Evolutionary conservation across 2,329 filamentous ascomycete species (phyloP), one percentile per base, ranked within the genome.

Genomic region (Colletotrichum sp.): DNA sequence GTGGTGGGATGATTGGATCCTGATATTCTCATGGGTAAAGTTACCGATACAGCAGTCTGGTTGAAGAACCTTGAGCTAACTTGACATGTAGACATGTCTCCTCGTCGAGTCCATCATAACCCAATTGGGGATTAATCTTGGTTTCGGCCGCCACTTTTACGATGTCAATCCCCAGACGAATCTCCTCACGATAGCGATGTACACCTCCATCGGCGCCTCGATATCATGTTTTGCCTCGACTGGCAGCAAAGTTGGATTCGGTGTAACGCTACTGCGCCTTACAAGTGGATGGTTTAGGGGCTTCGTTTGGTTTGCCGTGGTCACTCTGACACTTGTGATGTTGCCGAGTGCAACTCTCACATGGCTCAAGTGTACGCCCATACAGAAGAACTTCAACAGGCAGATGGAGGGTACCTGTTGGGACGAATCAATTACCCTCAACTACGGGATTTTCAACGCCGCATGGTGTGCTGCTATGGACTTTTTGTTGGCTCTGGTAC

Each of bases 1-100:
- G 6, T 80, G 79, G 78, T 80, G 78, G 78, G 80, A 82, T 63
- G 80, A 81, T 76, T 78, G 73, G 34, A 68, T 80, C 25, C 67
- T 82, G 15, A 72, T 76, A 6, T 62, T 78, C 25, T 77, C 78
- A 3, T 80, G 79, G 79, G 84, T 85, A 80, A 36, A 82, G 81
- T 16, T 8, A 5, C 5, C n/a, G 6, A 5, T 5, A 2, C 2
- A 12, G 3, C 16, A 6, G 6, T n/a, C 19, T 11, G n/a, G 9
- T 34, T 1, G 9, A 27, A 13, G 7, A 0, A 8, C n/a, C 27
- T 36, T 25, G 12, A 25, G 30, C 8, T 22, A 15, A 62, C 30
- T 39, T 36, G 22, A 32, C 12, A 2, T 8, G 3, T 11, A 76
- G 70, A 59, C 32, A 11, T 71, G 69, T 25, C 71, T 77, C 9